phyloP scores from a whole-genome alignment of 345 rosid genomes.

The Euphorbia lathyris region DNA sequence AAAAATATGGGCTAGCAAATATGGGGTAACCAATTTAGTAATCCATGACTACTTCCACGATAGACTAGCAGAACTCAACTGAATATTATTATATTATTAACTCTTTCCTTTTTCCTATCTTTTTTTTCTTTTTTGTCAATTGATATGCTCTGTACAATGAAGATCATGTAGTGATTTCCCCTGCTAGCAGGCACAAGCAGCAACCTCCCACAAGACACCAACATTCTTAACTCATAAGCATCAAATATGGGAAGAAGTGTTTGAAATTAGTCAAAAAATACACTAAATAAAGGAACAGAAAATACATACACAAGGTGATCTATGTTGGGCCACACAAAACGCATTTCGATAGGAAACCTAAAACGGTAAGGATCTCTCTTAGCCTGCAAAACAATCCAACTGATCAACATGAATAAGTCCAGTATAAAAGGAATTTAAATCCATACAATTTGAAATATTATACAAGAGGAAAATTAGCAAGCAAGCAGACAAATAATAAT shows the following conservation, averaged over 20 bases:
- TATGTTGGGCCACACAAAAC: slow-evolving; percentile 80
- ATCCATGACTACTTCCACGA: slow-evolving; percentile 12
- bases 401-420: slow-evolving; percentile 11
- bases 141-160: not conserved
- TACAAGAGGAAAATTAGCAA: slow-evolving; percentile 8
- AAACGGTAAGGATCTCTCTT: slow-evolving; percentile 90
- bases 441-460: slow-evolving; percentile 1
- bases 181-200: not conserved
- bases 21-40: slow-evolving; percentile 9
- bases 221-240: not conserved
- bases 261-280: not conserved
- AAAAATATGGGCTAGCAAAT: not conserved
- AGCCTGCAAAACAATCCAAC: slow-evolving; percentile 50
- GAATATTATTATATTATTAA: not conserved
- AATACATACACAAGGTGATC: slow-evolving; percentile 85
- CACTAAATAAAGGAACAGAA: not conserved
- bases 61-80: slow-evolving; percentile 10
- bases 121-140: not conserved
- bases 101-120: too few relatives aligned
- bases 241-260: not conserved
- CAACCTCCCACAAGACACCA: not conserved
- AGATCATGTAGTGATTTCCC: not conserved
- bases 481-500: not conserved
- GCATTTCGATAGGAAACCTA: slow-evolving; percentile 93
- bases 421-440: slow-evolving; percentile 1